Evolutionary conservation across 139 green algal genomes (phyloP).

Genomic region (Dunaliella primolecta): DNA sequence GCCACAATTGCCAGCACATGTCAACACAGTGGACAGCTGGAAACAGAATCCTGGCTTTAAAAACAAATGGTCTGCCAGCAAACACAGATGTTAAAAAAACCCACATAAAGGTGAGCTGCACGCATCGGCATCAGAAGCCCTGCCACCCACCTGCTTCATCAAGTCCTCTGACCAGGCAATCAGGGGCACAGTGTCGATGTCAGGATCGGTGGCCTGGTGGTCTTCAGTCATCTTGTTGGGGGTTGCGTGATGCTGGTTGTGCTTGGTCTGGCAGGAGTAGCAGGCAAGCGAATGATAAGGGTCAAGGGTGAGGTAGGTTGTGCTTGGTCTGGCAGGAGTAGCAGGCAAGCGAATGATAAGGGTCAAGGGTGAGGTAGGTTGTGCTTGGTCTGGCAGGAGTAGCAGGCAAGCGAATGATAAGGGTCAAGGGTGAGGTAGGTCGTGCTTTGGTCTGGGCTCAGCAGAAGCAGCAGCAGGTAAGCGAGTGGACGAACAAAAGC

Average conservation of each 20-base stretch:
- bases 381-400: slow-evolving; percentile 72
- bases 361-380: slow-evolving; percentile 78
- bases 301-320: slow-evolving; percentile 78
- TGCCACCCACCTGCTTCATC: slow-evolving; percentile 31
- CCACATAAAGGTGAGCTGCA: too few species aligned
- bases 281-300: too few species aligned
- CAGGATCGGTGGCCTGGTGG: slow-evolving; percentile 58
- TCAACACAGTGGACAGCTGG: too few species aligned
- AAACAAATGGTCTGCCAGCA: too few species aligned
- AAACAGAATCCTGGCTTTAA: too few species aligned
- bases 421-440: slow-evolving; percentile 76
- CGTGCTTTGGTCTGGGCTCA: slow-evolving; percentile 76
- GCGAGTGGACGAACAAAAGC: too few species aligned
- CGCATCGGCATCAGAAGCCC: too few species aligned
- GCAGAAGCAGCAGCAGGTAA: background rate
- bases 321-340: slow-evolving; percentile 69
- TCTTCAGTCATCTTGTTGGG: slow-evolving; percentile 59
- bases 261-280: slow-evolving; percentile 61
- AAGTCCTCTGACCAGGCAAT: slow-evolving; percentile 58
- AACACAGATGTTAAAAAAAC: too few species aligned
- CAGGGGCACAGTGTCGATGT: slow-evolving; percentile 78
- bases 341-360: too few species aligned
- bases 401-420: background rate
- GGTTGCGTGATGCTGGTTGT: slow-evolving; percentile 73
- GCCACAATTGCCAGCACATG: too few species aligned